Evolutionary conservation across 192 early-diverging fungal species (phyloP).

Genomic region (Rhizophlyctis rosea): DNA sequence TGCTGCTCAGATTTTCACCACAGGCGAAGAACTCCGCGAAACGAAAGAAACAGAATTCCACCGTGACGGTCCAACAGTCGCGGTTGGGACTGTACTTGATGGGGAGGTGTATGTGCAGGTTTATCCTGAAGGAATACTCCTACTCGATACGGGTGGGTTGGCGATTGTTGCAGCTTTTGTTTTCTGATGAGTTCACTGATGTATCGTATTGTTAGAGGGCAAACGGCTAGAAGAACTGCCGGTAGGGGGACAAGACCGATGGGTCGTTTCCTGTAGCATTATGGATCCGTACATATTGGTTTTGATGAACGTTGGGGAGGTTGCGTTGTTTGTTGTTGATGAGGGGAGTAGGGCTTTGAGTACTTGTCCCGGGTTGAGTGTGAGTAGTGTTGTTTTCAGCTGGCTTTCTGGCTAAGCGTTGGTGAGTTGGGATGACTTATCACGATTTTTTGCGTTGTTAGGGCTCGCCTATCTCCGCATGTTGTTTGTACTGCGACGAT

Average conservation of each 20-base stretch:
- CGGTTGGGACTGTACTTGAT: slow-evolving; percentile 66
- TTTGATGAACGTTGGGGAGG: slow-evolving; percentile 58
- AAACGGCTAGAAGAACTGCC: slow-evolving; percentile 48
- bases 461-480: slow-evolving; percentile 27
- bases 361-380: no score
- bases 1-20: slow-evolving; percentile 62
- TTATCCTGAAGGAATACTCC: slow-evolving; percentile 63
- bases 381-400: no score
- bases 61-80: slow-evolving; percentile 71
- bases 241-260: slow-evolving; percentile 40
- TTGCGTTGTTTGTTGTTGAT: slow-evolving; percentile 60
- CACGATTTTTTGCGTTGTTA: no score
- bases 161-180: no score
- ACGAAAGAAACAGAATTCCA: slow-evolving; percentile 73
- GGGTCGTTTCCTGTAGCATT: slow-evolving; percentile 70
- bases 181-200: no score
- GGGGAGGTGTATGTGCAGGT: slow-evolving; percentile 81
- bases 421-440: no score
- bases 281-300: slow-evolving; percentile 80
- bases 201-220: slow-evolving; percentile 40
- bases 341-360: slow-evolving; percentile 32
- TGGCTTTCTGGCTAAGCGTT: no score
- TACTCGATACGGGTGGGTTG: slow-evolving; percentile 68
- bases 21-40: slow-evolving; percentile 81
- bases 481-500: slow-evolving; percentile 54